Evolutionary conservation across 768 basidiomycete genomes (phyloP), one percentile per base, ranked within the genome.

Genomic region (Nidularia pulvinata): DNA sequence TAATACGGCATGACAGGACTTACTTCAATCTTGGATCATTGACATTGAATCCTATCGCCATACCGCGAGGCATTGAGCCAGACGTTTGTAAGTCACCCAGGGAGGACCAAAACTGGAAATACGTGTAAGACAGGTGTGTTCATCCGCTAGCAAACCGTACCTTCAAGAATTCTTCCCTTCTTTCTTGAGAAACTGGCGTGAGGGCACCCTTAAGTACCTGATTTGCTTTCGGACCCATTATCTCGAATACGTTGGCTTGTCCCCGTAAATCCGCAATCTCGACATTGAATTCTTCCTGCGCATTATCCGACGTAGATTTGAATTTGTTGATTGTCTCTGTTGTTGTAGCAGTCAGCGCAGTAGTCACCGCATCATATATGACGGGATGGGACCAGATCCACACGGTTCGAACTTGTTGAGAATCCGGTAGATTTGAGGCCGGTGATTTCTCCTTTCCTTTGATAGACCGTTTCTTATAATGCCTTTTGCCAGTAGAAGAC

Each of bases 1-100:
- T 50, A 7, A 48, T n/a, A 32, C 7, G 35, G 10, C 44, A 32
- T 35, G 42, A 47, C 36, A 9, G n/a, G n/a, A 66, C 82, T 34
- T 58, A 95, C 95, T 78, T 89, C 10, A 98, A 72, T 46, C 96
- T 80, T 10, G 96, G 96, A 66, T 99, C 96, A 37, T 89, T 71
- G 0, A 93, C 89, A 39, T 78, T 86, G 54, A 93, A 80, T 0
- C 93, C 93, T 16, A 93, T 73, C 0, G 93, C 70, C 79, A 89
- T 89, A 2, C 87, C 89, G 42, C 85, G 76, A 6, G 92, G 85
- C 4, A 94, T 62, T 7, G 83, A 84, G 0, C 77, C 86, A 13
- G 93, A 71, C 13, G 84, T 81, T 55, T 86, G 86, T 5, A 92
- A 59, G 55, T 83, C 71, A 0, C 70, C 70, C 44, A 96, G 69